Conservation (phyloP, 2,329 filamentous ascomycete genomes). For the Grosmannia huntii region DNA sequence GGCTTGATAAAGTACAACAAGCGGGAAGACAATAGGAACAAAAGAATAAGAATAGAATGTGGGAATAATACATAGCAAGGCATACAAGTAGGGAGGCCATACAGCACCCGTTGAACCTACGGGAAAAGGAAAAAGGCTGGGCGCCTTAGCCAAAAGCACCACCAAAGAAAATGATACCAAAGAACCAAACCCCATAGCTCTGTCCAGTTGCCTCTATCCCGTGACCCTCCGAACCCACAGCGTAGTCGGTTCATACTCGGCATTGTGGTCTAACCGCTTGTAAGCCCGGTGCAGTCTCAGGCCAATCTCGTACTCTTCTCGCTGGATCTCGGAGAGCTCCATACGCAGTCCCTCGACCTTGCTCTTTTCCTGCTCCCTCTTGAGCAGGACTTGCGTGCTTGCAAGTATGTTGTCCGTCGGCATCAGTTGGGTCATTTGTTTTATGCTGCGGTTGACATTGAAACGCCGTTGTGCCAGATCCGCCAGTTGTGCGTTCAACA, state of each 20-base stretch:
- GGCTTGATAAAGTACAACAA: not conserved
- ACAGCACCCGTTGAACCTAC: not conserved
- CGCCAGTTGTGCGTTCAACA: constrained; percentile 52
- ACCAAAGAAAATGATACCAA: constrained; percentile 5
- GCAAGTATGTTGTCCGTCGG: constrained; percentile 56
- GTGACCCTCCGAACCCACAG: constrained; percentile 74
- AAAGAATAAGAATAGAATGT: not conserved
- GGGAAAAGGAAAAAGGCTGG: not conserved
- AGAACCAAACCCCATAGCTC: not conserved
- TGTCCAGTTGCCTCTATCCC: constrained; percentile 17
- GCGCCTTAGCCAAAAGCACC: constrained; percentile 13
- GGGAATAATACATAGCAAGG: not conserved
- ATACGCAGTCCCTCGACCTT: constrained; percentile 53
- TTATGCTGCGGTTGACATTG: constrained; percentile 61
- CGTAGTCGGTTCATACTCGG: constrained; percentile 50
- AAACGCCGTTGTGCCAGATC: constrained; percentile 52
- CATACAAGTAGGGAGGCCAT: not conserved
- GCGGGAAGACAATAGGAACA: not conserved
- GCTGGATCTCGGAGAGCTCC: constrained; percentile 60
- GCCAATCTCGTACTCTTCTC: constrained; percentile 68
- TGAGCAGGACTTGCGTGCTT: constrained; percentile 47
- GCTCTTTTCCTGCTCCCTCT: constrained; percentile 43
- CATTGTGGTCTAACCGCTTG: constrained; percentile 59
- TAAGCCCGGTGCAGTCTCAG: constrained; percentile 61
- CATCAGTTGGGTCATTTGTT: constrained; percentile 68